Base-by-base conservation (phyloP, 2,329 filamentous ascomycete species). In the Claviceps sp. region DNA sequence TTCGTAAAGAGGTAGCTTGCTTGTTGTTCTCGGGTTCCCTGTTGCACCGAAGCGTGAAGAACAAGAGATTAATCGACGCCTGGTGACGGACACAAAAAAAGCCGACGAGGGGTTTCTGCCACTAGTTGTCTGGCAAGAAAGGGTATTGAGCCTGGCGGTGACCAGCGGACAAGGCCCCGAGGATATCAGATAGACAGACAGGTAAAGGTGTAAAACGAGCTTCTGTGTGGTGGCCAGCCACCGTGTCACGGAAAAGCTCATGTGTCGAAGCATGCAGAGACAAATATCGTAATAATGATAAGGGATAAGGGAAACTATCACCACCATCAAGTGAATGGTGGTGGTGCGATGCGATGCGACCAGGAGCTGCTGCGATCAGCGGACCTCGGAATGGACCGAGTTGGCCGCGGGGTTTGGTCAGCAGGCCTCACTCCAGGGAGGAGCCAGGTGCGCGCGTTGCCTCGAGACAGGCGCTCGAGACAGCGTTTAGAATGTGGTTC, bases 391-490 rank as follows among this genome's bases (percentile, higher is more conserved):
- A 49, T 46, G 45, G 47, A 45, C 22, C 44, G 29, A 29, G 44
- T 45, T 45, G 44, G 52, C 37, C 39, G 48, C 47, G 45, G 50
- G 54, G 53, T 48, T 37, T 49, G 53, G 55, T 57, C 55, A 55
- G 47, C 54, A 53, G 55, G 52, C 43, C 50, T 17, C 47, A 14
- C 23, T 46, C 29, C 8, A 20, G 36, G 23, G 45, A 45, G 44
- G 50, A 29, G 50, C 42, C 45, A 46, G 16, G 45, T 45, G 50
- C 16, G 47, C 47, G 23, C 14, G 13, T 44, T 22, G 9, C 22
- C 42, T 43, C 37, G 29, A 34, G 29, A 34, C 29, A 34, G 29
- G 9, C 29, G 29, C 29, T 29, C 29, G 29, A 29, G 29, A 29
- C 29, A 29, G 29, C 9, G 9, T 29, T 29, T 29, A 29, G 29